Conservation (phyloP, 1,284 basidiomycete genomes). For the Wolfiporia cocos region DNA sequence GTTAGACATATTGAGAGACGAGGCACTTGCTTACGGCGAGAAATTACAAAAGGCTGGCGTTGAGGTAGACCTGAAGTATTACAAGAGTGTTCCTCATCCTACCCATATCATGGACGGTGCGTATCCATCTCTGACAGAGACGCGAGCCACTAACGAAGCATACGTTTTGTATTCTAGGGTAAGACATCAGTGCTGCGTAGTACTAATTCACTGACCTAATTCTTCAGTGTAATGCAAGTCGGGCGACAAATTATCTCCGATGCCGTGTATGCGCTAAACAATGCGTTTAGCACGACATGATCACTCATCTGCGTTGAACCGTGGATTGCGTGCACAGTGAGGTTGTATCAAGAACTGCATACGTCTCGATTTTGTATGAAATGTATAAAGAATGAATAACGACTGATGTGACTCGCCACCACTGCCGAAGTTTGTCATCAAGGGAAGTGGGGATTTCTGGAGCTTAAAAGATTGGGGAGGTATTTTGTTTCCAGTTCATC, state of each 20-base stretch:
- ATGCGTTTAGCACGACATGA: constrained; percentile 31
- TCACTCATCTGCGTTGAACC: too few species aligned
- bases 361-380: too few species aligned
- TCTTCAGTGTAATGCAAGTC: constrained; percentile 39
- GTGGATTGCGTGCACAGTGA: too few species aligned
- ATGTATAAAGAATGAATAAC: too few species aligned
- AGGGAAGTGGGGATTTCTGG: too few species aligned
- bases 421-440: too few species aligned
- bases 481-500: too few species aligned
- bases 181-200: constrained; percentile 7
- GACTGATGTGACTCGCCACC: too few species aligned
- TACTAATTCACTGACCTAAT: constrained; percentile 4
- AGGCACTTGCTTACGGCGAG: constrained; percentile 60
- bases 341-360: too few species aligned
- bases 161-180: constrained; percentile 9
- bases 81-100: constrained; percentile 59
- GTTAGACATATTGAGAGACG: constrained; percentile 61
- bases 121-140: constrained; percentile 13
- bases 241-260: constrained; percentile 51
- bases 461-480: too few species aligned
- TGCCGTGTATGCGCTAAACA: constrained; percentile 40
- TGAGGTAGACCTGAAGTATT: constrained; percentile 47
- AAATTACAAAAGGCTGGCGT: constrained; percentile 52
- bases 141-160: not conserved
- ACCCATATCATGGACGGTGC: constrained; percentile 66